These are phyloP conservation scores for Lactuca sativa DNA, from an alignment of 129 eudicot genomes.

Conservation along the genomic window DNA sequence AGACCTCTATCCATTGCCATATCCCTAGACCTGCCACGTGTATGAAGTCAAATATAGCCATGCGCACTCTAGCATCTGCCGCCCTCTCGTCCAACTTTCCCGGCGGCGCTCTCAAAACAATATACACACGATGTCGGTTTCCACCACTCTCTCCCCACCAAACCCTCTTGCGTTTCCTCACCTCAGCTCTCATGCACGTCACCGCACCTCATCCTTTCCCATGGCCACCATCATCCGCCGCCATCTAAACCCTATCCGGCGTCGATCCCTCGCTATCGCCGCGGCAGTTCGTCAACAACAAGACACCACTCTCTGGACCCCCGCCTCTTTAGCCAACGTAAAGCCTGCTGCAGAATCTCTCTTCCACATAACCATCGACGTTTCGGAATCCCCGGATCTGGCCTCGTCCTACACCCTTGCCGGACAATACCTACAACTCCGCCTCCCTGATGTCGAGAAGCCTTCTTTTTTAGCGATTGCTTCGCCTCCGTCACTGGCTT, in stretches of 20 bases:
- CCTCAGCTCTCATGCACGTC: slow-evolving; percentile 58
- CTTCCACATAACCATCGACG: slow-evolving; percentile 77
- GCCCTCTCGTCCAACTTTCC: slow-evolving; percentile 31
- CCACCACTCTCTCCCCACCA: slow-evolving; percentile 33
- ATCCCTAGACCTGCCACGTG: slow-evolving; percentile 34
- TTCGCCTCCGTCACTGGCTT: slow-evolving; percentile 70
- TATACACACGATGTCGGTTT: slow-evolving; percentile 37
- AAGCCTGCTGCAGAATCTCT: slow-evolving; percentile 83
- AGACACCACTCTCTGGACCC: slow-evolving; percentile 63
- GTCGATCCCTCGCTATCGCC: slow-evolving; percentile 44
- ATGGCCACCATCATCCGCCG: slow-evolving; percentile 66
- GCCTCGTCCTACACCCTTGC: slow-evolving; percentile 62
- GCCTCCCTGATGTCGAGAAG: slow-evolving; percentile 53
- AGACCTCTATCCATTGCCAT: slow-evolving; percentile 23
- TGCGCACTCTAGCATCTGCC: slow-evolving; percentile 37
- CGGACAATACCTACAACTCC: slow-evolving; percentile 88
- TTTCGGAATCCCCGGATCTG: slow-evolving; percentile 62
- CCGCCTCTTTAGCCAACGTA: slow-evolving; percentile 55
- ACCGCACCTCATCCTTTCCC: slow-evolving; percentile 37
- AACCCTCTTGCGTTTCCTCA: slow-evolving; percentile 37
- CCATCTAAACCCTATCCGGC: slow-evolving; percentile 43
- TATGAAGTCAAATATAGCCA: slow-evolving; percentile 14
- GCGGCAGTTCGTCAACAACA: slow-evolving; percentile 68
- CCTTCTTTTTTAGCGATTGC: slow-evolving; percentile 86
- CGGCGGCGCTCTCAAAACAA: slow-evolving; percentile 47